These are phyloP conservation scores for Edaphochlamys debaryana DNA, from an alignment of 139 green algal genomes.

Conservation along the genomic window DNA sequence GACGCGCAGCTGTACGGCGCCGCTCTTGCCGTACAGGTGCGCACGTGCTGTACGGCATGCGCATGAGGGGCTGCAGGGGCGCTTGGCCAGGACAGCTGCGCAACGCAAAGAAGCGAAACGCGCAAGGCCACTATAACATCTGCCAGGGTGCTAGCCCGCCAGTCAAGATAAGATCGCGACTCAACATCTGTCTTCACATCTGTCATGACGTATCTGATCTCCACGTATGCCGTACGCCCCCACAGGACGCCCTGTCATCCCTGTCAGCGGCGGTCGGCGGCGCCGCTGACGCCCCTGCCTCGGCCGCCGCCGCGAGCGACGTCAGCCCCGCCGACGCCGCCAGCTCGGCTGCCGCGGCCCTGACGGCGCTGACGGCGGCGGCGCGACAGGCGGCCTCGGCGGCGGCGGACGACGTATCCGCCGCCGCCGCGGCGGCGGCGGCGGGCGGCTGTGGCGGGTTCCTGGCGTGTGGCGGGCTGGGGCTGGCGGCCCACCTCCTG, in stretches of 20 bases:
- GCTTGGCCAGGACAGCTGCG: too few relatives aligned
- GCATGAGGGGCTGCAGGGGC: too few relatives aligned
- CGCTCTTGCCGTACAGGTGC: conserved; percentile 34
- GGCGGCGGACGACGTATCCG: too few relatives aligned
- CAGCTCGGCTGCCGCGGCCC: not conserved
- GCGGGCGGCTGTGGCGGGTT: not conserved
- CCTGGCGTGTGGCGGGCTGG: conserved; percentile 14
- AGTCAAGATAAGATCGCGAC: not conserved
- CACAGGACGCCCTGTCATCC: not conserved
- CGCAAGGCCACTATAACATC: not conserved
- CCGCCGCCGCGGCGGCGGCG: not conserved
- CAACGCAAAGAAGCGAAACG: too few relatives aligned
- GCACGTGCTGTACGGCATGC: not conserved
- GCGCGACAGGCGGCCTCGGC: not conserved
- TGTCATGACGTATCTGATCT: not conserved
- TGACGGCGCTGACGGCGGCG: not conserved
- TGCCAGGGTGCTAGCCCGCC: too few relatives aligned
- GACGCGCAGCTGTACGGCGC: conserved; percentile 36
- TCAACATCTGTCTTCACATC: not conserved
- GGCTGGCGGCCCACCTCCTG: not conserved
- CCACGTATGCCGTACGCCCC: not conserved
- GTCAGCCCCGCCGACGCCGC: not conserved
- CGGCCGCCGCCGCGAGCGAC: not conserved
- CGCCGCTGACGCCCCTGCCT: too few relatives aligned
- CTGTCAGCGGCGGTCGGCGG: not conserved